Percentiles rank a stretch among this genome's conserved stretches.
These are phyloP conservation scores for Naematelia aurantialba DNA, from an alignment of 768 basidiomycete species.

Conservation along the genomic window DNA sequence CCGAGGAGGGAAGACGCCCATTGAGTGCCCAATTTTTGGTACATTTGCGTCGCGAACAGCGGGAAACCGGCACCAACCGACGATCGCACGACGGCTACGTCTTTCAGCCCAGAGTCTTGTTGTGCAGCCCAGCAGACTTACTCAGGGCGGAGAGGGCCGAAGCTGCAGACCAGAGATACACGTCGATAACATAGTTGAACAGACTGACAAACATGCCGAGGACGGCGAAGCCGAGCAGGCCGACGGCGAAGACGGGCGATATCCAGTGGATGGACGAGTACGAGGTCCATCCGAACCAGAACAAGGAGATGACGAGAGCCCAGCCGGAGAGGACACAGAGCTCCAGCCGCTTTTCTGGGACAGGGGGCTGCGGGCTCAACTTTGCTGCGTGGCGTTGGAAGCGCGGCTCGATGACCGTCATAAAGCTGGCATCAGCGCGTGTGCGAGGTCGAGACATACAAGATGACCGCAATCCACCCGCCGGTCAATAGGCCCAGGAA, in stretches of 20 bases:
- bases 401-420: constrained; percentile 48
- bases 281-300: constrained; percentile 53
- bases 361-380: constrained; percentile 38
- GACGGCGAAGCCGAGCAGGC: constrained; percentile 42
- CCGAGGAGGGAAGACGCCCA: constrained; percentile 52
- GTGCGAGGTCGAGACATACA: constrained; percentile 17
- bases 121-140: neutral
- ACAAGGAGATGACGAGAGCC: constrained; percentile 49
- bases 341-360: constrained; percentile 49
- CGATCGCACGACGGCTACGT: constrained; percentile 38
- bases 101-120: neutral
- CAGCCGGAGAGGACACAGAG: constrained; percentile 48
- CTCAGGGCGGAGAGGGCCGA: constrained; percentile 50
- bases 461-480: constrained; percentile 35
- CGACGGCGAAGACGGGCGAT: constrained; percentile 41
- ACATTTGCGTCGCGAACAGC: constrained; percentile 51
- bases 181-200: constrained; percentile 51
- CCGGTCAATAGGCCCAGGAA: constrained; percentile 50
- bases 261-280: constrained; percentile 50
- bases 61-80: constrained; percentile 48
- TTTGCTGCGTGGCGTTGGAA: constrained; percentile 42
- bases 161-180: constrained; percentile 52
- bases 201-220: constrained; percentile 47
- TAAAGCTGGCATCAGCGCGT: constrained; percentile 31
- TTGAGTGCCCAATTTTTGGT: constrained; percentile 48